phyloP scores from a whole-genome alignment of 345 rosid genomes.

The Euphorbia tirucalli region DNA sequence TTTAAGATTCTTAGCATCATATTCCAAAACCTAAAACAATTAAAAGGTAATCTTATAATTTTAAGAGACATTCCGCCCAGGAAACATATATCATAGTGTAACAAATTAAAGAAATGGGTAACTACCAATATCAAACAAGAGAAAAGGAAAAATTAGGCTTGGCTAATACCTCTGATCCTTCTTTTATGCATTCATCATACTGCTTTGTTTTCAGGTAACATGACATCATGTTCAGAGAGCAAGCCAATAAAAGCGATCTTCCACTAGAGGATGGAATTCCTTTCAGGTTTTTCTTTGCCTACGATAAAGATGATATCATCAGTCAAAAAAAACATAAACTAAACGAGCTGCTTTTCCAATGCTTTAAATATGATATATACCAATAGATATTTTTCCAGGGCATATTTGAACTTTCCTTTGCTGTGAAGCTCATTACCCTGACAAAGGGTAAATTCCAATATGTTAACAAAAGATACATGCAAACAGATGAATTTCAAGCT shows the following conservation, averaged over 20 bases:
- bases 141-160: neutral
- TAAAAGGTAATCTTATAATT: constrained; percentile 5
- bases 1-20: constrained; percentile 78
- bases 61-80: constrained; percentile 6
- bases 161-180: constrained; percentile 80
- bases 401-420: constrained; percentile 67
- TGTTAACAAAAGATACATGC: neutral
- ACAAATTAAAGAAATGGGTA: neutral
- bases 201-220: constrained; percentile 84
- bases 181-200: constrained; percentile 65
- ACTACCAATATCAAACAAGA: neutral
- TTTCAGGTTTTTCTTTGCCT: constrained; percentile 86
- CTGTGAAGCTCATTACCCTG: constrained; percentile 93
- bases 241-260: constrained; percentile 59
- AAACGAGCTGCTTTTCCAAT: constrained; percentile 1
- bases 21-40: constrained; percentile 65
- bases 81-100: neutral
- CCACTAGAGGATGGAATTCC: constrained; percentile 63
- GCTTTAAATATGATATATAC: constrained; percentile 39
- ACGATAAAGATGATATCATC: constrained; percentile 13
- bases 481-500: neutral
- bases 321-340: constrained; percentile 8
- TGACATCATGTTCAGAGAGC: constrained; percentile 95
- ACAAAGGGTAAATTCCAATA: constrained; percentile 9
- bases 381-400: constrained; percentile 72